Evolutionary conservation across 2,329 filamentous ascomycete species (phyloP).

Genomic region (Septoria linicola): DNA sequence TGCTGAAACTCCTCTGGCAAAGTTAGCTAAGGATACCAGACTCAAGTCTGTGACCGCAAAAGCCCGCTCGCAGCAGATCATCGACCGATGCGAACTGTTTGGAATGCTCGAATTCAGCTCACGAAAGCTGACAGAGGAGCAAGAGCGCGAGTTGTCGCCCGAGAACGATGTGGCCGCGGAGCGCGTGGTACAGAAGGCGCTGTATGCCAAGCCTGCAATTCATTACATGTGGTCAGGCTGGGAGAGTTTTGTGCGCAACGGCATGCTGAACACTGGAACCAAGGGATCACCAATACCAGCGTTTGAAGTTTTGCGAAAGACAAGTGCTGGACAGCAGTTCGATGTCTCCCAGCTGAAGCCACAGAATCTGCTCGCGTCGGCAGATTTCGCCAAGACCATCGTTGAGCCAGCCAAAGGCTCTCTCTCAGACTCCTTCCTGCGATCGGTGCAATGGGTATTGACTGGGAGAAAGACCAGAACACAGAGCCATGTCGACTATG

Average conservation of each 20-base stretch:
- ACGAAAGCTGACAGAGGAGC: slow-evolving; percentile 59
- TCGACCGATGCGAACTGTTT: slow-evolving; percentile 24
- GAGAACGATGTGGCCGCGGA: slow-evolving; percentile 60
- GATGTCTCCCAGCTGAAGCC: slow-evolving; percentile 6
- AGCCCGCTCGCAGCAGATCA: slow-evolving; percentile 36
- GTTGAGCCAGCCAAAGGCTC: neutral
- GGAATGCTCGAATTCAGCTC: slow-evolving; percentile 22
- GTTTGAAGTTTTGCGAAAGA: slow-evolving; percentile 15
- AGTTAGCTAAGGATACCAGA: slow-evolving; percentile 51
- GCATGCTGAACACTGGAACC: slow-evolving; percentile 29
- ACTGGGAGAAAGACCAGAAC: slow-evolving; percentile 26
- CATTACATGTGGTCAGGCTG: slow-evolving; percentile 35
- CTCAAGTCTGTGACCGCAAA: slow-evolving; percentile 19
- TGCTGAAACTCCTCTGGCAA: slow-evolving; percentile 29
- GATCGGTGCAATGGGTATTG: slow-evolving; percentile 57
- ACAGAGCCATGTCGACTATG: neutral
- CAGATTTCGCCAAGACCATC: slow-evolving; percentile 16
- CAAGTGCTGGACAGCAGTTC: slow-evolving; percentile 11
- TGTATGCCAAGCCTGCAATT: slow-evolving; percentile 37
- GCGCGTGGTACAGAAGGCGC: slow-evolving; percentile 52
- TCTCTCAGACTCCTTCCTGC: slow-evolving; percentile 49
- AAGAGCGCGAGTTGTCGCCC: slow-evolving; percentile 59
- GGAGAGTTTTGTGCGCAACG: neutral
- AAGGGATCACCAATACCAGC: neutral
- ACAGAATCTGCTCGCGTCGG: slow-evolving; percentile 6